A percentile compares a stretch with the other conserved stretches of the same genome.
phyloP scores from a whole-genome alignment of 805 yeast species.

The Myxozyma sirexii region DNA sequence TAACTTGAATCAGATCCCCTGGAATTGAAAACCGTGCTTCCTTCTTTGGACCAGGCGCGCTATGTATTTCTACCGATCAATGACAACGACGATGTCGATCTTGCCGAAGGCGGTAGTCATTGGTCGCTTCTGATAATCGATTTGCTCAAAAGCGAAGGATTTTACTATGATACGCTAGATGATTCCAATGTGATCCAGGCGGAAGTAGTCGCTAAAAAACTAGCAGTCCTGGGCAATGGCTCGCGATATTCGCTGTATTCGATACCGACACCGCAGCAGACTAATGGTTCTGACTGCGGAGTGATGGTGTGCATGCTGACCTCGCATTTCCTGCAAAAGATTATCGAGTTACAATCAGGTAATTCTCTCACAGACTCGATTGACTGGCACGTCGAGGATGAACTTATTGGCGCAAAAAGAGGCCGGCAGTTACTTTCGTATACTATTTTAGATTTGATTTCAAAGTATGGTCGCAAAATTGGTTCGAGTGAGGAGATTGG shows the following conservation, averaged over 20 bases:
- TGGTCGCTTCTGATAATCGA: slow-evolving; percentile 69
- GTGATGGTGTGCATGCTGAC: slow-evolving; percentile 36
- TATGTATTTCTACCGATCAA: slow-evolving; percentile 71
- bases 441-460: slow-evolving; percentile 25
- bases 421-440: slow-evolving; percentile 31
- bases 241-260: slow-evolving; percentile 1
- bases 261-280: slow-evolving; percentile 29
- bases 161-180: slow-evolving; percentile 63
- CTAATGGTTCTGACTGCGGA: slow-evolving; percentile 37
- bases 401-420: slow-evolving; percentile 3
- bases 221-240: slow-evolving; percentile 37
- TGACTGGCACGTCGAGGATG: slow-evolving; percentile 8
- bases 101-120: slow-evolving; percentile 70
- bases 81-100: slow-evolving; percentile 61
- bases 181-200: slow-evolving; percentile 49
- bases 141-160: slow-evolving; percentile 51
- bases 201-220: slow-evolving; percentile 41
- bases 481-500: slow-evolving; percentile 7
- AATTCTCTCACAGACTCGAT: slow-evolving; percentile 1
- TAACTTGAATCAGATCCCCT: slow-evolving; percentile 45
- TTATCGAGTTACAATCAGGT: background rate
- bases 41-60: slow-evolving; percentile 48
- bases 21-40: slow-evolving; percentile 50
- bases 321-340: slow-evolving; percentile 24
- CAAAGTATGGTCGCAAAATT: slow-evolving; percentile 25